These are phyloP conservation scores for Anethum foeniculum DNA, from an alignment of 140 eudicot genomes.

Conservation along the genomic window DNA sequence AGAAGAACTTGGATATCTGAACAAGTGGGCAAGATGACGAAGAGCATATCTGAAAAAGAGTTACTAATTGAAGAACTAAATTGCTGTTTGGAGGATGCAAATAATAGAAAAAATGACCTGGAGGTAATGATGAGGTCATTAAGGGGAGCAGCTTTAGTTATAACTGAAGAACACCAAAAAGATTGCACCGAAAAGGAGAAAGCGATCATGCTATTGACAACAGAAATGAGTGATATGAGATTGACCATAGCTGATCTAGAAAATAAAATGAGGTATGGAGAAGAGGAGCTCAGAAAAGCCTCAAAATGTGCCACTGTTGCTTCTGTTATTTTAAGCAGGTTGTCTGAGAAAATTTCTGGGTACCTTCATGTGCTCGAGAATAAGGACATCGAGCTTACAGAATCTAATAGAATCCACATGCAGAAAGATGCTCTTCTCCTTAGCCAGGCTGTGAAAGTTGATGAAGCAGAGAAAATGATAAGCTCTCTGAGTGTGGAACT, in stretches of 20 bases:
- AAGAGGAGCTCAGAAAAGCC: conserved; percentile 32
- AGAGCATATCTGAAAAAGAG: conserved; percentile 61
- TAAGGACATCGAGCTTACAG: conserved; percentile 39
- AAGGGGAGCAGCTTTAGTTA: conserved; percentile 79
- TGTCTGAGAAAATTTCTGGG: conserved; percentile 52
- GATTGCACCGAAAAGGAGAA: conserved; percentile 64
- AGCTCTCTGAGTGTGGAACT: conserved; percentile 19
- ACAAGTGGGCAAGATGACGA: conserved; percentile 55
- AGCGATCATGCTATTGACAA: conserved; percentile 34
- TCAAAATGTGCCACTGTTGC: conserved; percentile 68
- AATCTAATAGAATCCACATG: conserved; percentile 21
- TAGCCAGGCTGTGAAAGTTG: conserved; percentile 23
- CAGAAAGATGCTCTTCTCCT: conserved; percentile 20
- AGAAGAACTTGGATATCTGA: conserved; percentile 36
- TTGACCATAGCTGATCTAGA: conserved; percentile 30
- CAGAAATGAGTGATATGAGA: conserved; percentile 40
- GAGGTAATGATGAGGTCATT: conserved; percentile 79
- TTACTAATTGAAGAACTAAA: conserved; percentile 57
- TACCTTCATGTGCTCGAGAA: conserved; percentile 26
- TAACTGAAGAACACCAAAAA: conserved; percentile 78
- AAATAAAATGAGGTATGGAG: conserved; percentile 31
- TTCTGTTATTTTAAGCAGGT: conserved; percentile 59
- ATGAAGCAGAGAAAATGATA: conserved; percentile 26
- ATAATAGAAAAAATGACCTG: conserved; percentile 49
- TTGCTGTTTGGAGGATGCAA: conserved; percentile 54